phyloP scores from a whole-genome alignment of 2,329 filamentous ascomycete species.

The Plenodomus lindquistii region DNA sequence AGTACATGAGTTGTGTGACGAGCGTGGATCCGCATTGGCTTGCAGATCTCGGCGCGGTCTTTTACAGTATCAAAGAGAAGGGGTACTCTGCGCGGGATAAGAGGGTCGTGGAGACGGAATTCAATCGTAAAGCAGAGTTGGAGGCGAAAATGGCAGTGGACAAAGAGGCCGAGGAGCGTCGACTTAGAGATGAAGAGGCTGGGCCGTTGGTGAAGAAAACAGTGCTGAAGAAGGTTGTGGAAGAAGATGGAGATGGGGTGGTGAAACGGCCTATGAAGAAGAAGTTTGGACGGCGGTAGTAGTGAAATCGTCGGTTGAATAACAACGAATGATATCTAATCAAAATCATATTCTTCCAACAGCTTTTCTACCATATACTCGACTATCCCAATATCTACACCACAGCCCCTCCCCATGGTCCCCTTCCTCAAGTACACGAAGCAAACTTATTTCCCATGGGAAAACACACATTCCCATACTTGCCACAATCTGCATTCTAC shows the following conservation, averaged over 20 bases:
- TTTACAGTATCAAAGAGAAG: conserved; percentile 97
- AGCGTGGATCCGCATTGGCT: conserved; percentile 97
- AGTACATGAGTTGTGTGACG: conserved; percentile 98
- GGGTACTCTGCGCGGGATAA: conserved; percentile 88
- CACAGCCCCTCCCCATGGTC: no score
- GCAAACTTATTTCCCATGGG: no score
- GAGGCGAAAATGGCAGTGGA: conserved; percentile 91
- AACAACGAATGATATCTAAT: no score
- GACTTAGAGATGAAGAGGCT: conserved; percentile 43
- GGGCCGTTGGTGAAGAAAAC: conserved; percentile 33
- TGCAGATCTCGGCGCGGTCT: conserved; percentile 92
- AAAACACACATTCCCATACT: no score
- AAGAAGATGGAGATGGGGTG: conserved; percentile 40
- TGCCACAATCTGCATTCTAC: no score
- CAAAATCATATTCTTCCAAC: no score
- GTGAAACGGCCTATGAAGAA: conserved; percentile 46
- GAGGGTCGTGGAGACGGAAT: conserved; percentile 85
- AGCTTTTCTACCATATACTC: no score
- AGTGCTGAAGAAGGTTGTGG: conserved; percentile 32
- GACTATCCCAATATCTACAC: no score
- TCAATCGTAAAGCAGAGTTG: conserved; percentile 90
- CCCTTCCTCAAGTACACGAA: no score
- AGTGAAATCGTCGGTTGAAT: no score
- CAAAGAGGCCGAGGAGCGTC: conserved; percentile 68
- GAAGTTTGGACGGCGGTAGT: conserved; percentile 28